A percentile compares a stretch with the other conserved stretches of the same genome.
phyloP scores from a whole-genome alignment of 192 early-diverging fungal genomes.

The Pecoramyces ruminantium region DNA sequence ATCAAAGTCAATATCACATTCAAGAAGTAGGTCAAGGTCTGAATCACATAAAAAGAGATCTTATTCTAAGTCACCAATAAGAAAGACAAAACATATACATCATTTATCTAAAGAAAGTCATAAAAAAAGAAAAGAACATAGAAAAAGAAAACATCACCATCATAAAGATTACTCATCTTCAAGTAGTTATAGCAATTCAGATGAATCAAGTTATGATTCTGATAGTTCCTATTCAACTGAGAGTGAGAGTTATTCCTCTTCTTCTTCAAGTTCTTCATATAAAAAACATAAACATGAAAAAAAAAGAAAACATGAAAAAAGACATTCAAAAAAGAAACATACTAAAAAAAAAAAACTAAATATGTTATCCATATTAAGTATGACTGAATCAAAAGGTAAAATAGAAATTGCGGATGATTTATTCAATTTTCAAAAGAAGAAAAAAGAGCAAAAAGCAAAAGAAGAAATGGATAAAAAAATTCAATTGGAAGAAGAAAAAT shows the following conservation, averaged over 20 bases:
- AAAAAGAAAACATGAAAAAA: not conserved
- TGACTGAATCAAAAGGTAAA: not conserved
- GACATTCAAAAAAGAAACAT: not conserved
- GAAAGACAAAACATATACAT: not conserved
- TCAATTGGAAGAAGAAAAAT: not conserved
- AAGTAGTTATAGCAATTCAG: not conserved
- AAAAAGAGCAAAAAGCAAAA: not conserved
- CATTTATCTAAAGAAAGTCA: not conserved
- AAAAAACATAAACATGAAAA: not conserved
- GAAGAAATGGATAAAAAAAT: not conserved
- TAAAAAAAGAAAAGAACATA: not conserved
- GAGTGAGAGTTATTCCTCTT: too few species aligned
- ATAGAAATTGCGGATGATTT: not conserved
- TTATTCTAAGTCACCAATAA: not conserved
- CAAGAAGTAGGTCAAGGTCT: not conserved
- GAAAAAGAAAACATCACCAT: not conserved
- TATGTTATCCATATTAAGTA: not conserved
- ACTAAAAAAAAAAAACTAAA: not conserved
- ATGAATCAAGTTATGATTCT: not conserved
- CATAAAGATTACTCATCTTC: not conserved
- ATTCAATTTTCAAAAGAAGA: not conserved
- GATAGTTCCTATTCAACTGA: not conserved
- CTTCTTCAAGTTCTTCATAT: not conserved
- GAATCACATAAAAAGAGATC: not conserved
- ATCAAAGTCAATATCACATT: not conserved